phyloP scores from a whole-genome alignment of 2,329 filamentous ascomycete genomes.

The Purpureocillium takamizusanense region DNA sequence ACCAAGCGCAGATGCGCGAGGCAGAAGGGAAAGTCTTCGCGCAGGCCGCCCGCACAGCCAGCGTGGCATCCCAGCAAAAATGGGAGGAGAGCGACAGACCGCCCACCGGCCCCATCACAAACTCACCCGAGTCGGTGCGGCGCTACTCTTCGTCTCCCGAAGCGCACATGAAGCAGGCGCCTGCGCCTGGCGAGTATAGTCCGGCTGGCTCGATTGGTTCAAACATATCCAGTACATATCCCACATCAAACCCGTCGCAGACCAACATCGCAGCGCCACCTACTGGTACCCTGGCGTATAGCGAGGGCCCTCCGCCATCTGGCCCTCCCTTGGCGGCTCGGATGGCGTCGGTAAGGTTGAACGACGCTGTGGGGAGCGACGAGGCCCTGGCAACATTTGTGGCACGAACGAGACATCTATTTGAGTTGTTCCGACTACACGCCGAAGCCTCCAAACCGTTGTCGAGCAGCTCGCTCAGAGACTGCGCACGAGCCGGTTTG shows the following conservation, averaged over 20 bases:
- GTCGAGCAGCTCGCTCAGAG: slow-evolving; percentile 50
- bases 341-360: slow-evolving; percentile 28
- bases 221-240: slow-evolving; percentile 18
- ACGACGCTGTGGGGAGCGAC: slow-evolving; percentile 41
- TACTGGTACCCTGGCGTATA: slow-evolving; percentile 15
- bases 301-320: slow-evolving; percentile 9
- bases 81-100: slow-evolving; percentile 19
- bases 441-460: slow-evolving; percentile 65
- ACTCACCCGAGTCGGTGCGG: slow-evolving; percentile 16
- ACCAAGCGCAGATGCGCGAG: slow-evolving; percentile 50
- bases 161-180: slow-evolving; percentile 11
- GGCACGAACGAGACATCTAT: slow-evolving; percentile 61
- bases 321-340: slow-evolving; percentile 16
- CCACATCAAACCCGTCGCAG: slow-evolving; percentile 10
- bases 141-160: slow-evolving; percentile 18
- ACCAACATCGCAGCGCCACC: slow-evolving; percentile 11
- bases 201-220: slow-evolving; percentile 29
- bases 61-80: slow-evolving; percentile 20
- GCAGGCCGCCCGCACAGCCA: slow-evolving; percentile 31
- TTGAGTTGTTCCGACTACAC: slow-evolving; percentile 67
- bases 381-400: slow-evolving; percentile 64
- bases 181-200: slow-evolving; percentile 27
- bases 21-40: slow-evolving; percentile 52
- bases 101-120: slow-evolving; percentile 8
- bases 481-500: slow-evolving; percentile 63